Conservation (phyloP, 2,329 filamentous ascomycete genomes). For the Hypoxylon sp. region DNA sequence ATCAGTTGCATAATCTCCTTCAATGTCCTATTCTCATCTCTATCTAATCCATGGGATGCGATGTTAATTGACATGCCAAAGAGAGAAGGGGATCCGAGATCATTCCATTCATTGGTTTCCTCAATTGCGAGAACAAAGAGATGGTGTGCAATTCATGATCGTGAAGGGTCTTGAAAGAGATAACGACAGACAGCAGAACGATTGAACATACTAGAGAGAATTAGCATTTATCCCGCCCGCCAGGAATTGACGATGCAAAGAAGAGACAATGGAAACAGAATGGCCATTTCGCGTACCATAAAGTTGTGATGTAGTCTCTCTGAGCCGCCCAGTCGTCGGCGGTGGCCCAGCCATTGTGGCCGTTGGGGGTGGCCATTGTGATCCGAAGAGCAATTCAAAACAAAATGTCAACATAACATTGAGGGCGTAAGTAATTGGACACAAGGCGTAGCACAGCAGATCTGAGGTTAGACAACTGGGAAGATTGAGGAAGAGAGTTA, state of each 20-base stretch:
- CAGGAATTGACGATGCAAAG: not conserved
- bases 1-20: slow-evolving; percentile 53
- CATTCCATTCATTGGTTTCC: not conserved
- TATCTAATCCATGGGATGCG: slow-evolving; percentile 29
- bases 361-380: slow-evolving; percentile 45
- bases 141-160: slow-evolving; percentile 6
- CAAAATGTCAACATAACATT: slow-evolving; percentile 8
- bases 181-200: slow-evolving; percentile 2
- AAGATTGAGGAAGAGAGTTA: not conserved
- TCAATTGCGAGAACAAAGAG: slow-evolving; percentile 13
- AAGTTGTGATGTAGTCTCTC: slow-evolving; percentile 47
- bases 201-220: slow-evolving; percentile 31
- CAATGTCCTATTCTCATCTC: slow-evolving; percentile 53
- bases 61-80: slow-evolving; percentile 16
- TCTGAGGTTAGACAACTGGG: slow-evolving; percentile 10
- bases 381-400: slow-evolving; percentile 12
- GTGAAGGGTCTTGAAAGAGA: slow-evolving; percentile 3
- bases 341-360: slow-evolving; percentile 50
- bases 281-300: slow-evolving; percentile 40
- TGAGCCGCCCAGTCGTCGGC: slow-evolving; percentile 50
- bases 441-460: slow-evolving; percentile 22
- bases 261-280: not conserved
- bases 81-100: not conserved
- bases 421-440: slow-evolving; percentile 2
- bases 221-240: slow-evolving; percentile 15